A percentile compares a stretch with the other conserved stretches of the same genome.
Evolutionary conservation across 306 rosid genomes (phyloP).

Genomic region (Corylus americana): DNA sequence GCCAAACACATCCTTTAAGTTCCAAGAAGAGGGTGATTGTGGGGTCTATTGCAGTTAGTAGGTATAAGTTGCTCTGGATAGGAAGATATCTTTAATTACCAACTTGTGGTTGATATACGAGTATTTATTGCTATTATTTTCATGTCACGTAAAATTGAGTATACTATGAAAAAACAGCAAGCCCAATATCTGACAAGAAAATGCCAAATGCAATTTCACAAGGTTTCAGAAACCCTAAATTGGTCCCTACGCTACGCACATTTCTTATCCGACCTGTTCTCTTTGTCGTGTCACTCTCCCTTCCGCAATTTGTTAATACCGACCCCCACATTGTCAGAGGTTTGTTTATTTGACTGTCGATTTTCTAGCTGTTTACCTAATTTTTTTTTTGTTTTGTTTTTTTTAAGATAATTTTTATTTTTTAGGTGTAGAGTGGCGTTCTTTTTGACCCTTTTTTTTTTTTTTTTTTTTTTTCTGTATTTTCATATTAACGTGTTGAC

Average conservation of each 20-base stretch:
- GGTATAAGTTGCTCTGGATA: no score
- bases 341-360: neutral
- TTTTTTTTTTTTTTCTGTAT: no score
- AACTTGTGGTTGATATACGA: neutral
- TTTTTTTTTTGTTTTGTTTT: neutral
- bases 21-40: no score
- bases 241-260: constrained; percentile 11
- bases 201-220: constrained; percentile 45
- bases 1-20: no score
- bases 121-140: neutral
- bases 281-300: constrained; percentile 34
- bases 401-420: neutral
- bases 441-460: no score
- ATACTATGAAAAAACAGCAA: neutral
- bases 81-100: no score
- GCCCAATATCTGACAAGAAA: constrained; percentile 54
- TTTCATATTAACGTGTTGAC: no score
- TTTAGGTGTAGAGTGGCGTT: neutral
- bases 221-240: constrained; percentile 8
- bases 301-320: neutral
- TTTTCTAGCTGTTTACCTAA: constrained; percentile 4
- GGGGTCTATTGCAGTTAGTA: no score
- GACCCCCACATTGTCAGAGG: neutral
- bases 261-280: constrained; percentile 9
- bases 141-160: neutral